Evolutionary conservation across 1,284 basidiomycete genomes (phyloP).

Genomic region (Cutaneotrichosporon sp.): DNA sequence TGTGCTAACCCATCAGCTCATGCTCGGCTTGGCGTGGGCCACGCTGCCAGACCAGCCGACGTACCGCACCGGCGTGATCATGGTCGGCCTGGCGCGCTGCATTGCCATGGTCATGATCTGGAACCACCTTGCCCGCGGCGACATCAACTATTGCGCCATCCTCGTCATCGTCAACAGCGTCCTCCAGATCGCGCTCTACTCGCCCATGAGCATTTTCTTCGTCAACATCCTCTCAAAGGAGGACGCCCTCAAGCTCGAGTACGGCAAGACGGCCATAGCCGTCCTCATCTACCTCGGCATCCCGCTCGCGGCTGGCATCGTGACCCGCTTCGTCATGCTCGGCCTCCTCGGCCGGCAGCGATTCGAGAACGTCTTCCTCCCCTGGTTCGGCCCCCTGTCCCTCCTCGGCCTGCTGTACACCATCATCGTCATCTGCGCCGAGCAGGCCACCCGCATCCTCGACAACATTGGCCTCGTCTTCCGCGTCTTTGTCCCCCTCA

Average conservation of each 20-base stretch:
- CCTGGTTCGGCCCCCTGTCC: conserved; percentile 68
- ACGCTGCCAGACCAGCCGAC: conserved; percentile 72
- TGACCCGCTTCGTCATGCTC: conserved; percentile 66
- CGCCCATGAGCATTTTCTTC: conserved; percentile 74
- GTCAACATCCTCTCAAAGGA: conserved; percentile 67
- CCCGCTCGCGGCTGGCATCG: conserved; percentile 66
- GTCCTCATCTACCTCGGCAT: conserved; percentile 74
- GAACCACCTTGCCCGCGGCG: conserved; percentile 76
- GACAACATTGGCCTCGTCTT: conserved; percentile 72
- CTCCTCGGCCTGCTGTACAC: conserved; percentile 68
- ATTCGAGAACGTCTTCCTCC: conserved; percentile 66
- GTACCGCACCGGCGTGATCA: conserved; percentile 59
- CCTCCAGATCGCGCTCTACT: conserved; percentile 75
- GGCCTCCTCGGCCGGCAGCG: conserved; percentile 55
- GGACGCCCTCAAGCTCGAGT: conserved; percentile 60
- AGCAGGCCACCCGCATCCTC: conserved; percentile 66
- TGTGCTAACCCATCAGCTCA: conserved; percentile 55
- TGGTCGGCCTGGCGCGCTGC: conserved; percentile 62
- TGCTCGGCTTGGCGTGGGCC: conserved; percentile 82
- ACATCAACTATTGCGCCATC: conserved; percentile 74
- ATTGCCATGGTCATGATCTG: conserved; percentile 82
- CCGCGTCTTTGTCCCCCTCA: conserved; percentile 74
- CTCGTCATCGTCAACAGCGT: conserved; percentile 62
- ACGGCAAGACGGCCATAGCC: conserved; percentile 69
- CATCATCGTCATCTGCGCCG: conserved; percentile 69